A percentile compares a stretch with the other conserved stretches of the same genome.
Conservation (phyloP, 2,329 filamentous ascomycete genomes). For the Alternaria brassicae region DNA sequence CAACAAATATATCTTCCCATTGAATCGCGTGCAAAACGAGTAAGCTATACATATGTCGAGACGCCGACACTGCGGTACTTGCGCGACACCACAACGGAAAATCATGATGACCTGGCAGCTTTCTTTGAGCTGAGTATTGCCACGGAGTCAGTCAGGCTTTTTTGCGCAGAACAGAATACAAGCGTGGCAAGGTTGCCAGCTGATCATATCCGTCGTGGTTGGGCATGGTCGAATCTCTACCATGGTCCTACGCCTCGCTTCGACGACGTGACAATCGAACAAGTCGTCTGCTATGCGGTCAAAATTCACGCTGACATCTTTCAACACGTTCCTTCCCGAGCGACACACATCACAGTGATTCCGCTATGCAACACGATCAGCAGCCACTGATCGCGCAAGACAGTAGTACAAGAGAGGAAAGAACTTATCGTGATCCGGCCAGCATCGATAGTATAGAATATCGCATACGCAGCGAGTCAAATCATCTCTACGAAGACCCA, state of each 20-base stretch:
- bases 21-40: background rate
- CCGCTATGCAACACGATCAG: background rate
- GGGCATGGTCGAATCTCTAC: background rate
- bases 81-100: background rate
- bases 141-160: background rate
- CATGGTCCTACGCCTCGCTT: conserved; percentile 1
- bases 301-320: background rate
- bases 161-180: background rate
- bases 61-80: background rate
- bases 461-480: conserved; percentile 6
- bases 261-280: background rate
- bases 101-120: background rate
- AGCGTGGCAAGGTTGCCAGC: background rate
- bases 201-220: background rate
- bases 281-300: background rate
- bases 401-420: background rate
- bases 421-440: background rate
- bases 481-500: conserved; percentile 7
- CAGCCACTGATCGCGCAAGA: background rate
- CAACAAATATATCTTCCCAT: background rate
- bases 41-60: no score
- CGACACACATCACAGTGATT: background rate
- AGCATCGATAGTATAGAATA: background rate
- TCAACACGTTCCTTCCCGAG: background rate
- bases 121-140: background rate